These are phyloP conservation scores for Apiospora arundinis DNA, from an alignment of 2,329 filamentous ascomycete genomes.

Conservation along the genomic window DNA sequence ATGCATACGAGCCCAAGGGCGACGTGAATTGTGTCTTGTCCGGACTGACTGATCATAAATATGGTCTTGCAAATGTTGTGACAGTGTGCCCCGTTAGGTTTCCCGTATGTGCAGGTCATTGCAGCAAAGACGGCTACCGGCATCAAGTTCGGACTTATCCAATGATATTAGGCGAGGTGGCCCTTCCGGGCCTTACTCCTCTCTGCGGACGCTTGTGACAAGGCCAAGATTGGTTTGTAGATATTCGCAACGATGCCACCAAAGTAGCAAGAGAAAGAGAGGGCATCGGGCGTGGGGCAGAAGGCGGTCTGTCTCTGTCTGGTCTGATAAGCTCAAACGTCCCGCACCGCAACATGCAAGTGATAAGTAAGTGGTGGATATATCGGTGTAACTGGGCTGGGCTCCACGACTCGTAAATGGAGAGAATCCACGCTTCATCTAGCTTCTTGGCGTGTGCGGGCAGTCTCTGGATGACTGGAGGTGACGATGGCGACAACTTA, in stretches of 20 bases:
- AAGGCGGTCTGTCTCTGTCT: slow-evolving; percentile 16
- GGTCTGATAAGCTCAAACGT: slow-evolving; percentile 17
- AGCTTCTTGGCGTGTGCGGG: slow-evolving; percentile 17
- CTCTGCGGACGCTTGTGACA: background rate
- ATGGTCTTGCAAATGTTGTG: slow-evolving; percentile 5
- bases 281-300: background rate
- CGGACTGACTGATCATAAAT: slow-evolving; percentile 12
- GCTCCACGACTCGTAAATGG: background rate
- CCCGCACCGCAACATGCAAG: slow-evolving; percentile 13
- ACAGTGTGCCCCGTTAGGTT: background rate
- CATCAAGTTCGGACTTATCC: background rate
- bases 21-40: slow-evolving; percentile 12
- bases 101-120: slow-evolving; percentile 10
- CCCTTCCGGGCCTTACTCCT: background rate
- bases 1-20: slow-evolving; percentile 16
- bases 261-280: background rate
- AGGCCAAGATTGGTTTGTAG: background rate
- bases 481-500: background rate
- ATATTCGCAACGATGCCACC: background rate
- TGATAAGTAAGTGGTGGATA: slow-evolving; percentile 6
- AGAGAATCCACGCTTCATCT: slow-evolving; percentile 19
- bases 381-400: slow-evolving; percentile 6
- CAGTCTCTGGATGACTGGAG: slow-evolving; percentile 16
- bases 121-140: background rate
- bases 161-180: slow-evolving; percentile 2